Percentiles rank a stretch among this genome's conserved stretches.
Conservation (phyloP, 1,284 basidiomycete species). For the Microstroma glucosiphilum region DNA sequence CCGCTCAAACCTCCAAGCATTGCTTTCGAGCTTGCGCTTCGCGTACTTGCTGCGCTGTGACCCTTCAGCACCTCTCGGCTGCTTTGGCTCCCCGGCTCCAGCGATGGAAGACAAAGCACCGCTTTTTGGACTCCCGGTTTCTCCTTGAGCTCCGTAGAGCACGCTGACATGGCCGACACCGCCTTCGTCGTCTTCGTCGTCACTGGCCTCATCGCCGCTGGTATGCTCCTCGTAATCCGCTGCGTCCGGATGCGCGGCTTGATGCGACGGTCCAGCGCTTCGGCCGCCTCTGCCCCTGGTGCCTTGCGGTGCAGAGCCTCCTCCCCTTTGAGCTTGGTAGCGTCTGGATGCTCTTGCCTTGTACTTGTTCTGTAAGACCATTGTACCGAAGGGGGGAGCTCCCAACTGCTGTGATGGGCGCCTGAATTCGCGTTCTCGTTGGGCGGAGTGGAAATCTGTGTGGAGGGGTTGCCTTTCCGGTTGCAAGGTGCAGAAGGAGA, state of each 20-base stretch:
- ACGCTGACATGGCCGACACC: no score
- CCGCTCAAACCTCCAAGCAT: slow-evolving; percentile 27
- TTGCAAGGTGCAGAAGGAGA: no score
- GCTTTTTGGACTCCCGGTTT: no score
- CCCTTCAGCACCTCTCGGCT: no score
- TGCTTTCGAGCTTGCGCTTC: slow-evolving; percentile 32
- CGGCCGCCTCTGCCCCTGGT: slow-evolving; percentile 7
- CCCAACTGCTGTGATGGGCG: no score
- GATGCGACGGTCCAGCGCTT: not conserved
- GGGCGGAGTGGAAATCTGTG: no score
- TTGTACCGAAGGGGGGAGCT: slow-evolving; percentile 7
- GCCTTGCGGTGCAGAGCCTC: not conserved
- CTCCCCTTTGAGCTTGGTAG: slow-evolving; percentile 27
- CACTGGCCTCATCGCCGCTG: not conserved
- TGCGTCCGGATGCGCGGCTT: not conserved
- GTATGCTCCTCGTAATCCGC: not conserved
- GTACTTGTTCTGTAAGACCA: slow-evolving; percentile 50
- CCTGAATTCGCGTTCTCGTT: no score
- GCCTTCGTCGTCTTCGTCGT: not conserved
- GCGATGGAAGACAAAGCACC: no score
- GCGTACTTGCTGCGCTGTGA: slow-evolving; percentile 23
- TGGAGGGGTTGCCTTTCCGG: no score
- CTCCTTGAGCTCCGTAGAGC: not conserved
- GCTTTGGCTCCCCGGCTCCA: no score
- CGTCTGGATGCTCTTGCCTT: slow-evolving; percentile 45